phyloP scores from a whole-genome alignment of 768 basidiomycete species.

The Nidularia pulvinata region DNA sequence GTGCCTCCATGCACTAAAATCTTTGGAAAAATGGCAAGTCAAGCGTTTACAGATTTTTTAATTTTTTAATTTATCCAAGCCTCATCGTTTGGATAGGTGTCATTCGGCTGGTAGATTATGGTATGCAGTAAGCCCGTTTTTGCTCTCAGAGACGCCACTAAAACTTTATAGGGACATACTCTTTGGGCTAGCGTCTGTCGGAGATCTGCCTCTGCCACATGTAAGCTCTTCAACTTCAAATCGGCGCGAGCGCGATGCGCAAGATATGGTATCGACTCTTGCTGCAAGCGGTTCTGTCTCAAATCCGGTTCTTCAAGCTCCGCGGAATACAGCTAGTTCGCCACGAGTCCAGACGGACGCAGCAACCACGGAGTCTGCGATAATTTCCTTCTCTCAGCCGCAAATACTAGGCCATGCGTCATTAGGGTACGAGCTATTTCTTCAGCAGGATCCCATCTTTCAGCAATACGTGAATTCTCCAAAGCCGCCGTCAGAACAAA shows the following conservation, averaged over 20 bases:
- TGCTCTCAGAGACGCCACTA: conserved; percentile 8
- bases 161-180: conserved; percentile 58
- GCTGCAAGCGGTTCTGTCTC: neutral
- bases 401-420: neutral
- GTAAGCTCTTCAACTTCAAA: conserved; percentile 43
- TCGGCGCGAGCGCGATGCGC: conserved; percentile 66
- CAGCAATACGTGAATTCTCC: too few species aligned
- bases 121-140: conserved; percentile 15
- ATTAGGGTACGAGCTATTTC: neutral
- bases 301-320: conserved; percentile 6
- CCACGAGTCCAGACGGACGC: conserved; percentile 21
- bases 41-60: neutral
- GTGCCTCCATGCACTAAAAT: conserved; percentile 54
- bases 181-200: conserved; percentile 72
- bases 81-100: conserved; percentile 18
- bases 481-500: too few species aligned
- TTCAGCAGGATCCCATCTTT: too few species aligned
- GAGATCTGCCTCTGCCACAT: conserved; percentile 67
- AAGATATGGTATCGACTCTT: conserved; percentile 33
- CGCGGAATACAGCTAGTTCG: conserved; percentile 33
- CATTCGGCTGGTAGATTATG: conserved; percentile 43
- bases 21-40: conserved; percentile 26
- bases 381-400: conserved; percentile 4
- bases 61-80: neutral
- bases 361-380: neutral